A percentile compares a stretch with the other conserved stretches of the same genome.
Evolutionary conservation across 163 green algal genomes (phyloP).

Genomic region (Chlamydomonas reinhardtii): DNA sequence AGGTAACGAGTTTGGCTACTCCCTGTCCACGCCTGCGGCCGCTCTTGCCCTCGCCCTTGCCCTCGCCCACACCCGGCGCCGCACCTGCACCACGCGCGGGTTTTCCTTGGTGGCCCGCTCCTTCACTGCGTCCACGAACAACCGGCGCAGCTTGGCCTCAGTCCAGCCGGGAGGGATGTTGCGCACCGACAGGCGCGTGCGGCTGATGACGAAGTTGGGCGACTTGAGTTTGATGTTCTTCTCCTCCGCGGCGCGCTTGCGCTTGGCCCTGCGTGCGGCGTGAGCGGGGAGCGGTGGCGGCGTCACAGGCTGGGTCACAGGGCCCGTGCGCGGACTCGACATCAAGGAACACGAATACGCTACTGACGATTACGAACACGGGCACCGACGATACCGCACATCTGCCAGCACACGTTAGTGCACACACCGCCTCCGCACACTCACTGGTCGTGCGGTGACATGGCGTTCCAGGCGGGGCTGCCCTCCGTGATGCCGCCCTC

Average conservation of each 20-base stretch:
- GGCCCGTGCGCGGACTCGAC: too few relatives aligned
- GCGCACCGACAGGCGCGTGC: conserved; percentile 75
- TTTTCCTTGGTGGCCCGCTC: conserved; percentile 86
- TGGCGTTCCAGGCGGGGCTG: conserved; percentile 78
- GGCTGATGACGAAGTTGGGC: conserved; percentile 94
- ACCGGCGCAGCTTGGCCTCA: conserved; percentile 80
- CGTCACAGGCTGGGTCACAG: too few relatives aligned
- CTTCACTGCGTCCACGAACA: conserved; percentile 82
- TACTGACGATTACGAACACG: too few relatives aligned
- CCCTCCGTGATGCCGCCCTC: conserved; percentile 89
- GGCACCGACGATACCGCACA: too few relatives aligned
- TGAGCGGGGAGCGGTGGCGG: not conserved
- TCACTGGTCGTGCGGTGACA: conserved; percentile 83
- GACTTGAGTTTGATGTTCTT: conserved; percentile 90
- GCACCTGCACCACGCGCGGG: conserved; percentile 85
- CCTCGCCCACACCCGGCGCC: not conserved
- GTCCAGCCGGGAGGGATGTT: conserved; percentile 89
- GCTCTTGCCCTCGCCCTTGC: too few relatives aligned
- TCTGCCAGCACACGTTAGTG: too few relatives aligned
- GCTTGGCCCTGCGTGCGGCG: conserved; percentile 64
- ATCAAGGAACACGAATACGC: too few relatives aligned
- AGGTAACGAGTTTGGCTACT: too few relatives aligned
- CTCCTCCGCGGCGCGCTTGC: conserved; percentile 81
- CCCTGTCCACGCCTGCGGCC: not conserved
- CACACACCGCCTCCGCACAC: not conserved